phyloP scores from a whole-genome alignment of 257 asterid genomes.

The Solanum pimpinellifolium region DNA sequence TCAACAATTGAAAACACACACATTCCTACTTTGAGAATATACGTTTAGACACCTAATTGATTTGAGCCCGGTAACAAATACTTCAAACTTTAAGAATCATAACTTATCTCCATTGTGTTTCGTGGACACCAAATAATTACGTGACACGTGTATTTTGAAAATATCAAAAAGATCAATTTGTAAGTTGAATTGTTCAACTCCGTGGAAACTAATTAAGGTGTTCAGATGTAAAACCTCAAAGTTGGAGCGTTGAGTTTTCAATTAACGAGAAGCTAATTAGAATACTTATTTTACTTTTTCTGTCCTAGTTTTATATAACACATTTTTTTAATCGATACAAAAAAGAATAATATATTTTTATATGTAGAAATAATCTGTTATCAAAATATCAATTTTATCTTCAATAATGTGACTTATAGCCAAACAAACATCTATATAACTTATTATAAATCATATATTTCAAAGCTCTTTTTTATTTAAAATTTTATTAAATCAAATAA shows the following conservation, averaged over 20 bases:
- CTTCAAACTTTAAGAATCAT: no score
- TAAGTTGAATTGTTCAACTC: neutral
- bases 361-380: neutral
- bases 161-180: neutral
- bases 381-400: neutral
- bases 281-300: neutral
- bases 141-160: neutral
- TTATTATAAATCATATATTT: no score
- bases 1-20: no score
- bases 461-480: no score
- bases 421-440: neutral
- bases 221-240: neutral
- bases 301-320: neutral
- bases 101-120: no score
- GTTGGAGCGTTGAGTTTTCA: neutral
- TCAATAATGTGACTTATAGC: no score
- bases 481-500: no score
- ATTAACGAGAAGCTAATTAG: neutral
- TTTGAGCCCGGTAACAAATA: no score
- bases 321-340: neutral
- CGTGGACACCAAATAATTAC: accelerated
- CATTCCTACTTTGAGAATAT: no score
- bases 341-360: neutral
- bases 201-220: neutral
- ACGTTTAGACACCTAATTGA: no score